phyloP scores from a whole-genome alignment of 768 basidiomycete genomes.

The Tubosaeta sp. region DNA sequence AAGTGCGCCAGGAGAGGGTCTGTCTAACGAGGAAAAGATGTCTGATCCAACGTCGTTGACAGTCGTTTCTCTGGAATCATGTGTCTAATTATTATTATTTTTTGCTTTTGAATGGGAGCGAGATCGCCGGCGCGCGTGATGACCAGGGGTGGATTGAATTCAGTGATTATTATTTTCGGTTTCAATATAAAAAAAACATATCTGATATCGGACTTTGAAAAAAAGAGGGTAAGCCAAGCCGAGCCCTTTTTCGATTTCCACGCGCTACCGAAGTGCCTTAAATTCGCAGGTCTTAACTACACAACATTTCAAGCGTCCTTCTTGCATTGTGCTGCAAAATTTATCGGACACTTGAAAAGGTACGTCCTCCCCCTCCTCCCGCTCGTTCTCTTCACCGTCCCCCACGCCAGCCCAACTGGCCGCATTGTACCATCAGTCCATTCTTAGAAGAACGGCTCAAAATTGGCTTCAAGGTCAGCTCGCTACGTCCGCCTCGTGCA shows the following conservation, averaged over 20 bases:
- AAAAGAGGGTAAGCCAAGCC: conserved; percentile 28
- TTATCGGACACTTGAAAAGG: conserved; percentile 38
- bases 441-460: conserved; percentile 63
- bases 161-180: background rate
- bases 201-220: conserved; percentile 31
- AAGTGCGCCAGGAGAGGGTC: conserved; percentile 1
- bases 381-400: conserved; percentile 15
- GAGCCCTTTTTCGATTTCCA: conserved; percentile 35
- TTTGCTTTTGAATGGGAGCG: background rate
- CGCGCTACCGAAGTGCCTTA: conserved; percentile 39
- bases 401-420: conserved; percentile 40
- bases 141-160: conserved; percentile 21
- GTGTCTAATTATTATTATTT: conserved; percentile 13
- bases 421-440: conserved; percentile 80
- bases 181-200: conserved; percentile 11
- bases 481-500: conserved; percentile 18
- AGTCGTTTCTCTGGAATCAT: conserved; percentile 19
- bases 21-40: conserved; percentile 22
- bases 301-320: conserved; percentile 27
- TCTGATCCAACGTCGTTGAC: conserved; percentile 12
- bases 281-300: conserved; percentile 35
- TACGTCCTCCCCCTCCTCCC: conserved; percentile 30
- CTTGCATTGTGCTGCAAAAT: conserved; percentile 30
- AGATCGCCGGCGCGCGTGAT: conserved; percentile 10
- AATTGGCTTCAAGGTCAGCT: conserved; percentile 64